Conservation (phyloP, 2,329 filamentous ascomycete species). For the Penicillium sp. region DNA sequence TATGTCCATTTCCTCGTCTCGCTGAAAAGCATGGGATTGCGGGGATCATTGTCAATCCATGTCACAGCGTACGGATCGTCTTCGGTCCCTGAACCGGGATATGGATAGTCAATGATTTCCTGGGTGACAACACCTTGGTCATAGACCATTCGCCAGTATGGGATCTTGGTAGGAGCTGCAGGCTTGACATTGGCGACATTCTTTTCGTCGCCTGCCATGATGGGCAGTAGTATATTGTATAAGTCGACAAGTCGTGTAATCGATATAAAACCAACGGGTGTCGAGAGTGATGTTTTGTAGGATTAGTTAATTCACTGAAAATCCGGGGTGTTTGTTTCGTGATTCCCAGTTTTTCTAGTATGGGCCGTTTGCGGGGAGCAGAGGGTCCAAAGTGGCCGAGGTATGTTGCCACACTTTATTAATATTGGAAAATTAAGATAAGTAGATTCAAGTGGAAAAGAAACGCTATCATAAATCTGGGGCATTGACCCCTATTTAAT, state of each 20-base stretch:
- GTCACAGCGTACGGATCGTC: slow-evolving; percentile 68
- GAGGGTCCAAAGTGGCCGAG: background rate
- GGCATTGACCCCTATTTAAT: slow-evolving; percentile 7
- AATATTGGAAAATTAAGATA: background rate
- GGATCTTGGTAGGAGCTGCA: slow-evolving; percentile 27
- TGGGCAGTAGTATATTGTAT: slow-evolving; percentile 6
- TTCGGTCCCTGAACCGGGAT: slow-evolving; percentile 62
- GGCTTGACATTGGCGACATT: slow-evolving; percentile 31
- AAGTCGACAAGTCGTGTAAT: background rate
- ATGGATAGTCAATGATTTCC: slow-evolving; percentile 57
- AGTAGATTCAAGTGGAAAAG: background rate
- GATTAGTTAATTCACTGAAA: background rate
- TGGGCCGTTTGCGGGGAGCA: background rate
- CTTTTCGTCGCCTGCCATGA: slow-evolving; percentile 29
- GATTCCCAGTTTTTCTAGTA: background rate
- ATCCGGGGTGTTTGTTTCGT: background rate
- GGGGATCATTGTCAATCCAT: slow-evolving; percentile 65
- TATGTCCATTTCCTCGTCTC: slow-evolving; percentile 63
- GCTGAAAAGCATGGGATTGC: slow-evolving; percentile 65
- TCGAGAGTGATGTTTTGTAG: background rate
- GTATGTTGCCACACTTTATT: background rate
- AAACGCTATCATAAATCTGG: background rate
- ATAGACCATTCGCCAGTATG: slow-evolving; percentile 54
- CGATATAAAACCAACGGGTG: background rate
- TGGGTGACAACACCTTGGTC: slow-evolving; percentile 60